Evolutionary conservation across 164 flowering plant genomes (phyloP).

Genomic region (Hamamelis virginiana): DNA sequence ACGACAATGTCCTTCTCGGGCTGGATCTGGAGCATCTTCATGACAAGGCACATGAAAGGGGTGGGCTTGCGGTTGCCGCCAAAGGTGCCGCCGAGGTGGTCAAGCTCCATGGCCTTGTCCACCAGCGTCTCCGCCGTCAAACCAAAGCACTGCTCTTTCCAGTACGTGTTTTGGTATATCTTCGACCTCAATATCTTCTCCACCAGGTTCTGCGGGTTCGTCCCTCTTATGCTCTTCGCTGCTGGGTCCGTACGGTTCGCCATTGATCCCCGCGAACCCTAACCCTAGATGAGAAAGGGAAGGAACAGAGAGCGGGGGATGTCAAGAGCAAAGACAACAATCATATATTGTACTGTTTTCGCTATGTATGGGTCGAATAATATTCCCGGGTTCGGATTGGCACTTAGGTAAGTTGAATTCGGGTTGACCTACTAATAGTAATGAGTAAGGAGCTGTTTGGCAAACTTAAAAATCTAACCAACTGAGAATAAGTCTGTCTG

Average conservation of each 20-base stretch:
- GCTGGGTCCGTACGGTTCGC: slow-evolving; percentile 96
- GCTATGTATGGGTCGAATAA: slow-evolving; percentile 1
- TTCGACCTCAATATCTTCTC: slow-evolving; percentile 90
- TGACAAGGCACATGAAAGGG: slow-evolving; percentile 87
- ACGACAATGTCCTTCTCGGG: slow-evolving; percentile 98
- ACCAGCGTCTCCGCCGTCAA: slow-evolving; percentile 95
- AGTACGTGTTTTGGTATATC: slow-evolving; percentile 87
- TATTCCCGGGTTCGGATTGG: too few relatives aligned
- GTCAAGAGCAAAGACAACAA: not conserved
- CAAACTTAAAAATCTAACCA: too few relatives aligned
- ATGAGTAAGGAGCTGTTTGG: too few relatives aligned
- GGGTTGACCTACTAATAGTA: too few relatives aligned
- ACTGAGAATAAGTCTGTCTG: too few relatives aligned
- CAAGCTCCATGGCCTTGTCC: slow-evolving; percentile 97
- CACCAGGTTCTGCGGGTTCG: slow-evolving; percentile 93
- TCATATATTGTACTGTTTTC: too few relatives aligned
- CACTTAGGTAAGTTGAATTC: too few relatives aligned
- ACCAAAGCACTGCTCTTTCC: slow-evolving; percentile 99
- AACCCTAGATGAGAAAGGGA: not conserved
- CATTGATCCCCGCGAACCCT: slow-evolving; percentile 34
- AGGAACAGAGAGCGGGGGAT: not conserved
- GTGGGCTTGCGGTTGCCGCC: slow-evolving; percentile 92
- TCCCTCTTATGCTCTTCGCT: slow-evolving; percentile 87
- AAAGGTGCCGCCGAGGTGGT: slow-evolving; percentile 85
- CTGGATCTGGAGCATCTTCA: slow-evolving; percentile 99